Evolutionary conservation across 805 yeast species (phyloP).

Genomic region (Kluyveromyces aestuarii): DNA sequence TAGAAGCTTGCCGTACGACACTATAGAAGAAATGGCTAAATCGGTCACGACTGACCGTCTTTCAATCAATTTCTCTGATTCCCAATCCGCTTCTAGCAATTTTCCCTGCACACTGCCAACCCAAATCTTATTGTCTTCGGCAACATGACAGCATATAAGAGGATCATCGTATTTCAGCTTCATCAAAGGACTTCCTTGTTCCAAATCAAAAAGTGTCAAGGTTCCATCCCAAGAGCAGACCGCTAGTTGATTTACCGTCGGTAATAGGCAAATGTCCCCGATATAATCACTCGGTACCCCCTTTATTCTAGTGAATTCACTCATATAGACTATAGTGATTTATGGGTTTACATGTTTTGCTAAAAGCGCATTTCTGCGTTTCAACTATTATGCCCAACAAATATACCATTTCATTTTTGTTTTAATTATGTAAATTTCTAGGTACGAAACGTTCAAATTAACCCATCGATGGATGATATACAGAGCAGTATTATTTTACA

Average conservation of each 20-base stretch:
- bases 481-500: too few species aligned
- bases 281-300: constrained; percentile 19
- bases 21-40: constrained; percentile 32
- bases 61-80: constrained; percentile 28
- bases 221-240: constrained; percentile 53
- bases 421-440: not conserved
- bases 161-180: constrained; percentile 8
- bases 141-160: constrained; percentile 13
- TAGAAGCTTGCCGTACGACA: constrained; percentile 26
- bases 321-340: not conserved
- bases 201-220: constrained; percentile 35
- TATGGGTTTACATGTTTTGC: not conserved
- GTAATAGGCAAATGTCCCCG: constrained; percentile 18
- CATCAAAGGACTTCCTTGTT: constrained; percentile 7
- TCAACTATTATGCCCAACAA: not conserved
- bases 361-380: not conserved
- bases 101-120: constrained; percentile 48
- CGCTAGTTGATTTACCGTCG: constrained; percentile 30
- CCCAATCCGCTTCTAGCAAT: constrained; percentile 43
- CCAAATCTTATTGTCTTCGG: constrained; percentile 25
- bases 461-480: too few species aligned
- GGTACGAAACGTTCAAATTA: not conserved
- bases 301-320: constrained; percentile 1
- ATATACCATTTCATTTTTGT: not conserved
- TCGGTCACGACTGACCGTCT: constrained; percentile 22